Conservation (phyloP, 1,284 basidiomycete species). For the Puccinia horiana region DNA sequence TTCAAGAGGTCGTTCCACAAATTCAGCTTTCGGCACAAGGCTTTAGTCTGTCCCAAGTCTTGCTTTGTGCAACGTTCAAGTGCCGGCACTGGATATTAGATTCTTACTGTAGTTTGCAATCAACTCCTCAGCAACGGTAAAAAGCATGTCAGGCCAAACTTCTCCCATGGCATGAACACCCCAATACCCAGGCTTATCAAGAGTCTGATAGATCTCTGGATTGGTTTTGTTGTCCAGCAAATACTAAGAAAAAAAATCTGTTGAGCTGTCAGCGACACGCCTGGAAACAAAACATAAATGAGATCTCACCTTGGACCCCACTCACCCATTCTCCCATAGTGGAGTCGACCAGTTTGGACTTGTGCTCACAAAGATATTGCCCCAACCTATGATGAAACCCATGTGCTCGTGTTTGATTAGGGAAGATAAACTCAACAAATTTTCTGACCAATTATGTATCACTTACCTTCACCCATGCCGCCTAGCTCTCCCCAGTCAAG, state of each 20-base stretch:
- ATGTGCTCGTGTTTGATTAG: background rate
- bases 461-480: constrained; percentile 71
- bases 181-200: constrained; percentile 89
- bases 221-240: constrained; percentile 69
- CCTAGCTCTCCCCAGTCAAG: constrained; percentile 93
- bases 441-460: background rate
- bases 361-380: constrained; percentile 64
- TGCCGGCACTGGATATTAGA: constrained; percentile 33
- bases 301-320: constrained; percentile 63
- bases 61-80: constrained; percentile 54
- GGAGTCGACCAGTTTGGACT: constrained; percentile 54
- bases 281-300: background rate
- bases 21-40: constrained; percentile 33
- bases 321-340: constrained; percentile 93
- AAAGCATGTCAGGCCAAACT: constrained; percentile 93
- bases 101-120: constrained; percentile 53
- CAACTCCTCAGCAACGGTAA: constrained; percentile 61
- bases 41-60: constrained; percentile 52
- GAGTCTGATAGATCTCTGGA: constrained; percentile 91
- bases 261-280: background rate
- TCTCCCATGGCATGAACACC: constrained; percentile 80
- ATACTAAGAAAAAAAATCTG: constrained; percentile 56
- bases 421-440: background rate
- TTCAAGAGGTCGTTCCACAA: constrained; percentile 3
- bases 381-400: constrained; percentile 69